Evolutionary conservation across 352 stramenopile species (phyloP).

Genomic region (Nothophytophthora sp.): DNA sequence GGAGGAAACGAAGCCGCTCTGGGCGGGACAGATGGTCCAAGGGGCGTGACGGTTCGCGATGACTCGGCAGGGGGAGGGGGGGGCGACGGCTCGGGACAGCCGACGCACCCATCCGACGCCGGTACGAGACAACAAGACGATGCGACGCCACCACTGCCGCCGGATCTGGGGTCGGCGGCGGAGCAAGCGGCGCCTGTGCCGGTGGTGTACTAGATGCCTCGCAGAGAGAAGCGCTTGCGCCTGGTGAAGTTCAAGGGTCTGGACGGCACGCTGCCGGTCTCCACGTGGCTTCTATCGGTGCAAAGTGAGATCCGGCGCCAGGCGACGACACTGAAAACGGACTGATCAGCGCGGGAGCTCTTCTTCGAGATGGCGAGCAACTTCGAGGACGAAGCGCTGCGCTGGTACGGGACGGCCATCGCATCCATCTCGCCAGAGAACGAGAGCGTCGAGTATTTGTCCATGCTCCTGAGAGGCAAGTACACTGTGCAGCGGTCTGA

Average conservation of each 20-base stretch:
- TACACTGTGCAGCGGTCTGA: slow-evolving; percentile 2
- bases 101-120: too few species aligned
- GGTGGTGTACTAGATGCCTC: neutral
- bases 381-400: neutral
- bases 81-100: too few species aligned
- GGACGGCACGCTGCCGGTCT: slow-evolving; percentile 2
- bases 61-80: too few species aligned
- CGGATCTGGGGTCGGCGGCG: too few species aligned
- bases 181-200: too few species aligned
- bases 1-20: too few species aligned
- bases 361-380: neutral
- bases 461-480: neutral
- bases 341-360: neutral
- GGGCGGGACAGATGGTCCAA: too few species aligned
- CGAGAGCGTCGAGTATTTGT: neutral
- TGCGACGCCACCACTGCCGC: too few species aligned
- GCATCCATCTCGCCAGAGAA: neutral
- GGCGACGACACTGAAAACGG: neutral
- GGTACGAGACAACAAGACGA: too few species aligned
- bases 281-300: slow-evolving; percentile 2
- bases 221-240: neutral
- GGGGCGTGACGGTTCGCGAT: too few species aligned
- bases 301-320: neutral
- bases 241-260: slow-evolving; percentile 4
- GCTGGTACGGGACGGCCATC: slow-evolving; percentile 1